phyloP scores from a whole-genome alignment of 129 eudicot species.

The Flaveria ramosissima region DNA sequence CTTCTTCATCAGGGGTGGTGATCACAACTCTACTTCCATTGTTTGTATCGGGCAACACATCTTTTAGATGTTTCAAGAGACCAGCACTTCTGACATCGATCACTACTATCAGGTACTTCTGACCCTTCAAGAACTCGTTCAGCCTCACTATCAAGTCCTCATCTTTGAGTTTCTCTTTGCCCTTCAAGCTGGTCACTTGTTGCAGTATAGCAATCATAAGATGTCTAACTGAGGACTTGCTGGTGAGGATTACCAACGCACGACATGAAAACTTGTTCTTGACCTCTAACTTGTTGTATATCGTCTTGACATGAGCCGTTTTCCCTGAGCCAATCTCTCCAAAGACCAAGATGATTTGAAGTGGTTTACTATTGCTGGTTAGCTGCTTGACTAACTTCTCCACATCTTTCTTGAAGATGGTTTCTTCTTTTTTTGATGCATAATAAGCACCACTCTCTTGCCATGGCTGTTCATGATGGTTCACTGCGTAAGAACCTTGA shows the following conservation, averaged over 20 bases:
- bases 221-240: constrained; percentile 19
- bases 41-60: constrained; percentile 27
- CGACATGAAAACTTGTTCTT: constrained; percentile 33
- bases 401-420: constrained; percentile 35
- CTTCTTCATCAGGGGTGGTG: constrained; percentile 39
- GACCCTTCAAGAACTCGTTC: constrained; percentile 23
- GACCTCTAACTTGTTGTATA: constrained; percentile 34
- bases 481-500: constrained; percentile 5
- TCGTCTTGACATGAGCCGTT: constrained; percentile 36
- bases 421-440: constrained; percentile 27
- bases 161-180: constrained; percentile 15
- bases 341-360: constrained; percentile 33
- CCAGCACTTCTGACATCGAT: constrained; percentile 33
- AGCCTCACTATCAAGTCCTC: constrained; percentile 19
- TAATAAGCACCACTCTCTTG: constrained; percentile 28
- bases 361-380: constrained; percentile 27
- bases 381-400: constrained; percentile 34
- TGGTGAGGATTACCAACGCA: constrained; percentile 30
- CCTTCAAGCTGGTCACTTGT: not conserved
- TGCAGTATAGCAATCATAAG: constrained; percentile 34
- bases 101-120: constrained; percentile 46
- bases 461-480: constrained; percentile 27
- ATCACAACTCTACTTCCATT: constrained; percentile 48
- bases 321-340: constrained; percentile 47
- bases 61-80: constrained; percentile 25